Percentiles rank a stretch among this genome's conserved stretches.
Evolutionary conservation across 331 rosid genomes (phyloP).

Genomic region (Telfairia occidentalis): DNA sequence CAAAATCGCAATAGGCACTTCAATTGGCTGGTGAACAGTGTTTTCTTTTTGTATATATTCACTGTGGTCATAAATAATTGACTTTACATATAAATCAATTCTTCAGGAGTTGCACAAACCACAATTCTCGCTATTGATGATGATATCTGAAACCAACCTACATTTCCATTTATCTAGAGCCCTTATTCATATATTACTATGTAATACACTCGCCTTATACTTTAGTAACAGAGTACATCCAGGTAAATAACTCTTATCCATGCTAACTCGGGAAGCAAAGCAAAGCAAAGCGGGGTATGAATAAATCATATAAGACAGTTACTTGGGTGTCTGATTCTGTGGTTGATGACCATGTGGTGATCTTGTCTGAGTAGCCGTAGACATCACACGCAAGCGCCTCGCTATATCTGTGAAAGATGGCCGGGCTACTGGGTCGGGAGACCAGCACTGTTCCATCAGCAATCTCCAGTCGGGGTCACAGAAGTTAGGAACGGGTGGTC

Average conservation of each 20-base stretch:
- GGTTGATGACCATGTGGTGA: conserved; percentile 15
- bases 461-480: conserved; percentile 37
- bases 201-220: conserved; percentile 18
- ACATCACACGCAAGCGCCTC: conserved; percentile 32
- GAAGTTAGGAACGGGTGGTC: conserved; percentile 29
- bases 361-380: conserved; percentile 25
- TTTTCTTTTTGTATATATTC: not conserved
- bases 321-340: conserved; percentile 28
- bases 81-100: conserved; percentile 20
- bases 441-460: conserved; percentile 49
- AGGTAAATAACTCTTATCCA: not conserved
- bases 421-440: conserved; percentile 36
- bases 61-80: conserved; percentile 24
- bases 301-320: not conserved
- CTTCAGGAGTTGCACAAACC: conserved; percentile 12
- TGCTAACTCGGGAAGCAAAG: conserved; percentile 10
- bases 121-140: conserved; percentile 8
- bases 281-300: not conserved
- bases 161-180: conserved; percentile 7
- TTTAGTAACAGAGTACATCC: conserved; percentile 4
- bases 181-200: conserved; percentile 12
- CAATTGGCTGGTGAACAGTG: not conserved
- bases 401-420: conserved; percentile 38
- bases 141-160: conserved; percentile 16
- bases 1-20: not conserved